Base-by-base conservation (phyloP, 2,329 filamentous ascomycete genomes). In the Ramularia endophylla region DNA sequence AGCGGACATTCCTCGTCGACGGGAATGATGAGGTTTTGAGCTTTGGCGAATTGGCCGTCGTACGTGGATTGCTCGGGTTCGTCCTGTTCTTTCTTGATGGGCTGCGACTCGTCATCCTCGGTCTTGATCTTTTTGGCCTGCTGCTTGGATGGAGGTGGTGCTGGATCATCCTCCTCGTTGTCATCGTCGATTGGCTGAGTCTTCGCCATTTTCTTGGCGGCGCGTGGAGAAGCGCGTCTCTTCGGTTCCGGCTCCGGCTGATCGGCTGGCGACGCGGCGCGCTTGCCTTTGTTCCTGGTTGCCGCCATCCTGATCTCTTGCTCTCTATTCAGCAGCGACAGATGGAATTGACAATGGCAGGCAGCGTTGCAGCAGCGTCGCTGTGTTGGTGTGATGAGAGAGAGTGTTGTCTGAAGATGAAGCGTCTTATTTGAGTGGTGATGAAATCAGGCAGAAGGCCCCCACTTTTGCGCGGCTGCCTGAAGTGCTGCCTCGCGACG, bases 1-100 rank as follows among this genome's bases (percentile, higher is more conserved):
- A 62, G 55, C 6, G 58, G 48, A 40, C 63, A 71, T 12, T 51
- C 58, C 30, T 72, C 69, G 43, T 77, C 74, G 2, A 77, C 56
- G 2, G 70, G 66, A 17, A 75, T 61, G 5, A 61, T 60, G n/a
- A 70, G 55, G 28, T 62, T 60, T 18, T 67, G 66, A 13, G 64
- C 64, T 27, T 68, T 65, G 7, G 65, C 61, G 22, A 65, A 67
- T 40, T 73, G 70, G 1, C 64, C 63, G 34, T 73, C 67, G n/a
- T 60, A 59, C 13, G 62, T 48, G n/a, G n/a, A n/a, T n/a, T n/a
- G n/a, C n/a, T n/a, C n/a, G n/a, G n/a, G 40, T 74, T 70, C 28
- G 54, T 44, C 46, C 65, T 66, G 45, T 22, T 34, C 34, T 3
- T 40, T 37, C 8, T 32, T 38, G 12, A 22, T 34, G 27, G 20